Base-by-base conservation (phyloP, 495 filamentous ascomycete genomes). In the Hypoxylon fuscum region DNA sequence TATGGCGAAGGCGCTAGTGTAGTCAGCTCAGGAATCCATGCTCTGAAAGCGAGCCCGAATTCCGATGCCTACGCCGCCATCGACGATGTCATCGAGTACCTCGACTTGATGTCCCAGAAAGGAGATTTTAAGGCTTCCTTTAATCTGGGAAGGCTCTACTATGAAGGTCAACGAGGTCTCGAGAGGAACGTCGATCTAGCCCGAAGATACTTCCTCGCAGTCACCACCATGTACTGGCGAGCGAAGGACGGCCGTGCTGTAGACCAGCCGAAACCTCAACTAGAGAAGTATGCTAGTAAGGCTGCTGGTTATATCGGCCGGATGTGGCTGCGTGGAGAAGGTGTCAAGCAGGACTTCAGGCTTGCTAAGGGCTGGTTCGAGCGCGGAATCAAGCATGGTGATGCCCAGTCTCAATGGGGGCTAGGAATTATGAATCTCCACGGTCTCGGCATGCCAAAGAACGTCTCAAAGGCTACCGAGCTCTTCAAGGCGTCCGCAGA, bases 1-100 rank as follows among this genome's bases (percentile, higher is more conserved):
- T 99, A 97, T 68, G 96, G 95, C 6, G 90, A 96, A 72, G 95
- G 95, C 5, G 95, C 95, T 17, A 97, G 93, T 65, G 87, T 89
- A n/a, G 85, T 86, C 21, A 97, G 93, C 71, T 88, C 95, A 5
- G 95, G 95, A n/a, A 78, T 79, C n/a, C 90, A 94, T 70, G 91
- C 92, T 0, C 79, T 88, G 59, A 87, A 87, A 66, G 85, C 87
- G 20, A 83, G 85, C 29, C 78, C 87, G 9, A 85, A 85, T 61
- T 87, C 90, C 0, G 88, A 93, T 62, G 82, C 86, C 0, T 86
- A 94, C 54, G 91, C 92, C 2, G 89, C 91, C 11, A 81, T 97
- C 41, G 95, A 97, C 55, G 94, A 98, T 74, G 87, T 98, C 14
- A 83, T 98, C 51, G 95, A 99, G 72, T 99, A 96, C 64, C 77